Conservation (phyloP, 2,329 filamentous ascomycete species). For the Cadophora malorum region DNA sequence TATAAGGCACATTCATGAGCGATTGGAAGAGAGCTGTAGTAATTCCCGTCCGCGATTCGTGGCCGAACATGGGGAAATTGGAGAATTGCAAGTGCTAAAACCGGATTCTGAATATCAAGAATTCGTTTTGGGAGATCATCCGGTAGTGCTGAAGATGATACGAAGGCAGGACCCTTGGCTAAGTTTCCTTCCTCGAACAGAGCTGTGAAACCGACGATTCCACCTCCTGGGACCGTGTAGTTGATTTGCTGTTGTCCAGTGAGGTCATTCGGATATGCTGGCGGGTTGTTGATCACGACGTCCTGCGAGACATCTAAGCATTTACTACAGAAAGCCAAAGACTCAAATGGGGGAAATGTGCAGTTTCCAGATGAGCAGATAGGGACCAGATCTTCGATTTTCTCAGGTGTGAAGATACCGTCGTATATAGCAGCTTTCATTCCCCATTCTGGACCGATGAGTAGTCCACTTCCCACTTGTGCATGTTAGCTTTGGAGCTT, state of each 20-base stretch:
- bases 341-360: conserved; percentile 20
- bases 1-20: conserved; percentile 22
- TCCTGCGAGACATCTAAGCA: conserved; percentile 19
- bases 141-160: neutral
- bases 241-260: conserved; percentile 17
- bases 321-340: conserved; percentile 24
- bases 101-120: neutral
- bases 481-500: neutral
- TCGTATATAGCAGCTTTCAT: conserved; percentile 25
- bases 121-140: neutral
- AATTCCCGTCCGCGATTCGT: neutral
- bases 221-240: conserved; percentile 21
- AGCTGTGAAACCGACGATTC: conserved; percentile 8
- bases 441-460: conserved; percentile 16
- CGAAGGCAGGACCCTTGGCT: neutral
- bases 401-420: conserved; percentile 20
- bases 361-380: neutral
- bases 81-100: neutral
- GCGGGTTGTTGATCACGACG: neutral
- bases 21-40: neutral
- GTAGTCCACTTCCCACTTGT: conserved; percentile 22
- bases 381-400: conserved; percentile 7
- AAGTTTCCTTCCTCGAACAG: conserved; percentile 1
- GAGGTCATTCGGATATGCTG: neutral
- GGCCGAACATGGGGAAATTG: neutral